Evolutionary conservation across 2,329 filamentous ascomycete species (phyloP), one percentile per base, ranked within the genome.

Genomic region (Lojkania enalia): DNA sequence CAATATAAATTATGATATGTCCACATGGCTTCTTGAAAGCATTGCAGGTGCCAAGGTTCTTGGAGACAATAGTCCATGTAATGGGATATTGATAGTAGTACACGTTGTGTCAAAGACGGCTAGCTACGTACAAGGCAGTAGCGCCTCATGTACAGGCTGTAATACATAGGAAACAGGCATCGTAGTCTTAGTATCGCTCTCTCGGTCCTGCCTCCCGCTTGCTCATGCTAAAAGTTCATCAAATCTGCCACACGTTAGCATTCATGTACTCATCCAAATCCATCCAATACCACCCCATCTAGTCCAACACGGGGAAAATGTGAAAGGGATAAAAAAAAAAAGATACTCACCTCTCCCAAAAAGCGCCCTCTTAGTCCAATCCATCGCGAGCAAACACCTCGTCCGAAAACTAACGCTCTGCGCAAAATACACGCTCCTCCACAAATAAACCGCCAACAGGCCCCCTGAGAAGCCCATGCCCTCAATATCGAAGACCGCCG

Each of bases 351-450:
- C 94, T 85, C 94, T 81, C 57, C 94, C 94, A 75, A 99, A 99
- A 16, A 99, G 72, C 11, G 90, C 88, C 67, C 95, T 81, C 82
- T 97, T 99, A n/a, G 84, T 85, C 94, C 94, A 99, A 70, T 99
- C 94, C 94, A 99, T 96, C 14, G 90, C 90, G 71, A 99, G 77
- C 63, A 99, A 72, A 54, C 90, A 82, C 51, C 92, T 82, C 19
- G 94, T 99, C 57, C 94, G 78, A 48, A 97, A 80, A 71, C 91
- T 96, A 36, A 99, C 94, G 64, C 90, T 96, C 77, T 99, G 90
- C 11, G 94, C 90, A 75, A 99, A 99, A 73, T 99, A 99, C 12
- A 96, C 86, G 54, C 89, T 91, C 51, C 94, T 79, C 94, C 94
- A 99, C 23, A 96, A 82, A 69, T 99, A 99, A 37, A 97, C 92